Conservation (phyloP, 352 stramenopile species). For the Pythium apleroticum region DNA sequence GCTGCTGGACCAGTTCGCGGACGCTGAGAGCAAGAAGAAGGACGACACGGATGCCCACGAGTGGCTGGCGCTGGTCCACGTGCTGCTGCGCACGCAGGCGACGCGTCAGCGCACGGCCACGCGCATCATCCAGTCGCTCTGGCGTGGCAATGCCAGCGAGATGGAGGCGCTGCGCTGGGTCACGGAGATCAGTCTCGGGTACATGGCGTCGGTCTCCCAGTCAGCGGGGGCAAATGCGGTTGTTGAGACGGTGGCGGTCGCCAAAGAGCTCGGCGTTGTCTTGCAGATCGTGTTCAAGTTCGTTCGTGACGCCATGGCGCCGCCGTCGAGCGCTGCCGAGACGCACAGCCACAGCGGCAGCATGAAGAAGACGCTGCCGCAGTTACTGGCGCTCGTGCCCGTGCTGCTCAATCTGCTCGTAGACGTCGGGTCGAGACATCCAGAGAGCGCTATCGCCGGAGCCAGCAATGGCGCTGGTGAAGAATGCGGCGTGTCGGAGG, state of each 20-base stretch:
- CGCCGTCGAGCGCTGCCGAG: conserved; percentile 12
- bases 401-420: conserved; percentile 49
- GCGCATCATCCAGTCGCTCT: conserved; percentile 54
- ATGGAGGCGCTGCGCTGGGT: conserved; percentile 76
- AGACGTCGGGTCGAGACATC: conserved; percentile 21
- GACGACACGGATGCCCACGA: conserved; percentile 31
- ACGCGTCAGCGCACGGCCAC: conserved; percentile 56
- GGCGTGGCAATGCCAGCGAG: conserved; percentile 53
- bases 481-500: neutral
- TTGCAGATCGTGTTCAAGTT: conserved; percentile 59
- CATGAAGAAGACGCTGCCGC: conserved; percentile 45
- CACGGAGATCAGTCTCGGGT: conserved; percentile 71
- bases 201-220: conserved; percentile 45
- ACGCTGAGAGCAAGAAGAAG: conserved; percentile 46
- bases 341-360: neutral
- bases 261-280: conserved; percentile 50
- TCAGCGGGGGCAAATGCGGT: neutral
- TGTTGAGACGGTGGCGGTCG: conserved; percentile 18
- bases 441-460: no score
- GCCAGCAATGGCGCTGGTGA: neutral
- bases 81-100: conserved; percentile 55
- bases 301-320: conserved; percentile 43
- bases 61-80: conserved; percentile 60
- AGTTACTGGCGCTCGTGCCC: conserved; percentile 61
- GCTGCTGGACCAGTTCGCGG: conserved; percentile 56